Percentiles rank a stretch among this genome's conserved stretches.
phyloP scores from a whole-genome alignment of 192 early-diverging fungal species.

The Mortierella alpina region DNA sequence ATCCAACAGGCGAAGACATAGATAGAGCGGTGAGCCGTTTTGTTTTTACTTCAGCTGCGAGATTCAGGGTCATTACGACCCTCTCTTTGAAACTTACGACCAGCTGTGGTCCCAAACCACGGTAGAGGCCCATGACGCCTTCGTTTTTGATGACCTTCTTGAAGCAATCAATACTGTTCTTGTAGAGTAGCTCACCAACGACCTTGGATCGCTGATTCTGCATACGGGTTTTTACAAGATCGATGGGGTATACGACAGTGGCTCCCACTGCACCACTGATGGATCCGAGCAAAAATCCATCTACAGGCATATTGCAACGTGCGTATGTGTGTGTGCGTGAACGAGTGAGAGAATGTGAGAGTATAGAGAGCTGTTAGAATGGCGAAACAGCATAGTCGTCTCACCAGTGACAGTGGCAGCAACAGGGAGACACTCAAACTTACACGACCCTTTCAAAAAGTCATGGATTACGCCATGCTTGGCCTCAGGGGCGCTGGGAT shows the following conservation, averaged over 20 bases:
- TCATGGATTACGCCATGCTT: conserved; percentile 34
- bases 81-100: conserved; percentile 55
- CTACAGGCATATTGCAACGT: conserved; percentile 8
- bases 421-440: not conserved
- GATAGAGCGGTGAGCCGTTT: no score
- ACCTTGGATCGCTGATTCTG: conserved; percentile 95
- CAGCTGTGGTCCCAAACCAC: conserved; percentile 92
- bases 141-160: conserved; percentile 92
- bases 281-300: conserved; percentile 78
- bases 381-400: not conserved
- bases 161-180: conserved; percentile 97
- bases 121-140: conserved; percentile 90
- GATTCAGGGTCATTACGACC: no score
- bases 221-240: conserved; percentile 98
- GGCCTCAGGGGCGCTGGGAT: conserved; percentile 19
- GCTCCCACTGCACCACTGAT: conserved; percentile 96
- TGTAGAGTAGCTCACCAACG: conserved; percentile 92
- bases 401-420: not conserved
- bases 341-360: not conserved
- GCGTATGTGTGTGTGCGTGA: not conserved
- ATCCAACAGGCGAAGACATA: no score
- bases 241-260: conserved; percentile 97
- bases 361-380: not conserved
- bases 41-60: no score
- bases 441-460: conserved; percentile 48